Base-by-base conservation (phyloP, 2,329 filamentous ascomycete species). In the Microsporum ferrugineum region DNA sequence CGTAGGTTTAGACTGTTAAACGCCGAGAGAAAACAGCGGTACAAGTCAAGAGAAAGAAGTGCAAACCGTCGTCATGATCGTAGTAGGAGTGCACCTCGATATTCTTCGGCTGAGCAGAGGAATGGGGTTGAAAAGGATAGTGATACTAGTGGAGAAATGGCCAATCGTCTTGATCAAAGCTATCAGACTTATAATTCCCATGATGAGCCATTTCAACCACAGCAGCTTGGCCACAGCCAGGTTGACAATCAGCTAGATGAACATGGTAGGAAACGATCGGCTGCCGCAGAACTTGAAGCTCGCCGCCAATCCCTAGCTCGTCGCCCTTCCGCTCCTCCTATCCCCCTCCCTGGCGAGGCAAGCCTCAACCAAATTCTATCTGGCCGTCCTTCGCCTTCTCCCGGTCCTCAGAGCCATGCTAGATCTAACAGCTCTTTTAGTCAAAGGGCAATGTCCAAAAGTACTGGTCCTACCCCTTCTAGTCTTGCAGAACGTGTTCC, bases 241-340 rank as follows among this genome's bases (percentile, higher is more conserved):
- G 10, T n/a, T 33, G 49, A 53, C 12, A 53, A 53, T n/a, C 49
- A 33, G 29, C 12, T 53, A 7, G 49, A 53, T 33, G 49, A 53
- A 53, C 14, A 53, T n/a, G 55, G 58, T 10, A 88, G 86, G 74
- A 89, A 87, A 73, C 88, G 90, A 65, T 78, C 85, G 57, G 88
- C 88, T 7, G 90, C 91, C 5, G 85, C 88, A 56, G 91, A 96
- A 73, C 82, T 97, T 0, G 91, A 96, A 73, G 89, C 94, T 68
- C 85, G 92, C 33, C 86, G 92, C 62, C 84, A 88, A 69, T 96
- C 92, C 12, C 79, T 95, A 31, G 89, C 88, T 23, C 83, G 89
- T 60, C 83, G 90, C 57, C 88, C 90, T 2, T 88, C 88, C 29
- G 89, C 86, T 2, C 90, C 90, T 0, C 78, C 84, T 0, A 95